These are phyloP conservation scores for Arctium lappa DNA, from an alignment of 129 eudicot genomes.

Conservation along the genomic window DNA sequence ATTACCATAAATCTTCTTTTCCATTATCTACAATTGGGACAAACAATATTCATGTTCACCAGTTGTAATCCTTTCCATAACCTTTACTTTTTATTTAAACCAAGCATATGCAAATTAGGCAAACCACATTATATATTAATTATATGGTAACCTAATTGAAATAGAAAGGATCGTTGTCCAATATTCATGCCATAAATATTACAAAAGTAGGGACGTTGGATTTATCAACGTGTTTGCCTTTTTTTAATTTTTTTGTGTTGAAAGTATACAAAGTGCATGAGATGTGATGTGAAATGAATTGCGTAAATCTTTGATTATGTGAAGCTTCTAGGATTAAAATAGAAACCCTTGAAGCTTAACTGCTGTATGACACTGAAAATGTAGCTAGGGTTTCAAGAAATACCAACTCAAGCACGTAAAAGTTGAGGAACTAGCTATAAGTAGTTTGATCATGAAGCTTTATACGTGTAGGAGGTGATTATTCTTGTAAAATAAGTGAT, in stretches of 20 bases:
- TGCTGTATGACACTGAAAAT: neutral
- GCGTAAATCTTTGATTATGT: neutral
- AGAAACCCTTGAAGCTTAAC: neutral
- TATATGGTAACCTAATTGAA: constrained; percentile 6
- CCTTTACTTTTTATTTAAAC: constrained; percentile 10
- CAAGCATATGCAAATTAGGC: constrained; percentile 23
- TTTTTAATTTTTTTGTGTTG: neutral
- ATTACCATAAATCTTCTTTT: constrained; percentile 23
- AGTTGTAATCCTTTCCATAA: constrained; percentile 21
- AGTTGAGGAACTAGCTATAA: neutral
- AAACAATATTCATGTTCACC: constrained; percentile 20
- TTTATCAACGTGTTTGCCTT: constrained; percentile 21
- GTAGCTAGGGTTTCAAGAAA: neutral
- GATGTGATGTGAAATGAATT: neutral
- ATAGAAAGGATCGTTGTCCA: constrained; percentile 10
- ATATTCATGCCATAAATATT: constrained; percentile 2
- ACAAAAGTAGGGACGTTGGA: constrained; percentile 25
- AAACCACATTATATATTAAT: constrained; percentile 4
- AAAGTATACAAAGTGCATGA: constrained; percentile 11
- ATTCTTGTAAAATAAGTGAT: too few species aligned
- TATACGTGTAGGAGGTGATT: too few species aligned
- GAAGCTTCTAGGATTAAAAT: neutral
- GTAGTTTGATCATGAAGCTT: neutral
- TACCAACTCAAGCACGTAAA: neutral
- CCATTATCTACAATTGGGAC: constrained; percentile 24